A percentile compares a stretch with the other conserved stretches of the same genome.
These are phyloP conservation scores for Aspergillus candidus DNA, from an alignment of 2,329 filamentous ascomycete genomes.

Conservation along the genomic window DNA sequence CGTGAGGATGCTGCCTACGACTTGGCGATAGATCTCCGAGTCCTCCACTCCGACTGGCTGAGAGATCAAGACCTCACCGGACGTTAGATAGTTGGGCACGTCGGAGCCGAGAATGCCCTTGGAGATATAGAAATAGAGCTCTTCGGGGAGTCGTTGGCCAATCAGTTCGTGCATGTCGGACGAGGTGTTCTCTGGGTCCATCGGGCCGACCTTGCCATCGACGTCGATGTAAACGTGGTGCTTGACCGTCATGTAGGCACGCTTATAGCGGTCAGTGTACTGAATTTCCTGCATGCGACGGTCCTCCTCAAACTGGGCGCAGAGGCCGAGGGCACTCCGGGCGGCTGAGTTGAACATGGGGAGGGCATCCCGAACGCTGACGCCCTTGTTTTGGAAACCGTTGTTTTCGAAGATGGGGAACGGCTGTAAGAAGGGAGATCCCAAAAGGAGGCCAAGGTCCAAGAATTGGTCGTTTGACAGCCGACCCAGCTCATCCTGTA, in stretches of 20 bases:
- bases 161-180: conserved; percentile 83
- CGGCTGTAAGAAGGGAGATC: conserved; percentile 70
- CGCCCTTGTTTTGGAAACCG: conserved; percentile 49
- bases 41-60: conserved; percentile 82
- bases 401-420: conserved; percentile 70
- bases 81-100: conserved; percentile 74
- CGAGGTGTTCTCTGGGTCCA: conserved; percentile 68
- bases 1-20: conserved; percentile 69
- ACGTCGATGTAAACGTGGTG: conserved; percentile 78
- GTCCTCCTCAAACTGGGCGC: conserved; percentile 73
- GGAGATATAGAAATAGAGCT: conserved; percentile 85
- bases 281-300: conserved; percentile 62
- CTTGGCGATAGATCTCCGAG: conserved; percentile 70
- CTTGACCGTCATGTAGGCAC: conserved; percentile 75
- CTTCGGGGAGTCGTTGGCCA: conserved; percentile 80
- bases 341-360: conserved; percentile 64
- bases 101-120: conserved; percentile 73
- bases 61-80: conserved; percentile 68
- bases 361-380: conserved; percentile 67
- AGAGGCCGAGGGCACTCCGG: conserved; percentile 66
- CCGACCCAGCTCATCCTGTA: conserved; percentile 61
- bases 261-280: conserved; percentile 82
- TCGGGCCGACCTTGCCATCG: conserved; percentile 69
- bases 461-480: conserved; percentile 68
- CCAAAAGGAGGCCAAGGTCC: conserved; percentile 75